A percentile compares a stretch with the other conserved stretches of the same genome.
These are phyloP conservation scores for Hordeum pubiflorum DNA, from an alignment of 202 grass and related monocot genomes.

Conservation along the genomic window DNA sequence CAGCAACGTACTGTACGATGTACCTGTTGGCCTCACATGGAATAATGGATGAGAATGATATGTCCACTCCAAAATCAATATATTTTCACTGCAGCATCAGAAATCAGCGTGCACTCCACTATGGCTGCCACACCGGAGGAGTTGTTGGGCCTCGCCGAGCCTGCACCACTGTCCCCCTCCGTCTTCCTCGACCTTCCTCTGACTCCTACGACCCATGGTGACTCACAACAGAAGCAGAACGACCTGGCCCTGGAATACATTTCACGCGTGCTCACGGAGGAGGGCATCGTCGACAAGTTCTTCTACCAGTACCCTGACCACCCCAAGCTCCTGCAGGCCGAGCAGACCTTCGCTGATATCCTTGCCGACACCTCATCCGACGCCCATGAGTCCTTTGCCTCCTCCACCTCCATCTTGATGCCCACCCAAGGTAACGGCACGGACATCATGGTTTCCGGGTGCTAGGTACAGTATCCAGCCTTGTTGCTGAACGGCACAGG, in stretches of 20 bases:
- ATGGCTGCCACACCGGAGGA: background rate
- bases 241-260: background rate
- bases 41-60: background rate
- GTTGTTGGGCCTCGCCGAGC: background rate
- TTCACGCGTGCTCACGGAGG: background rate
- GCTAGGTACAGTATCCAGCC: background rate
- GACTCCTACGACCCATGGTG: background rate
- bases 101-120: background rate
- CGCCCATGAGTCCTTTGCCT: background rate
- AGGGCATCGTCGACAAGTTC: constrained; percentile 28
- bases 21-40: background rate
- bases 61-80: background rate
- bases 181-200: background rate
- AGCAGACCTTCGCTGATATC: constrained; percentile 34
- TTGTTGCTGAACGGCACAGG: background rate
- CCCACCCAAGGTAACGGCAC: background rate
- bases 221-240: background rate
- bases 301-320: constrained; percentile 27
- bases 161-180: background rate
- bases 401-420: background rate
- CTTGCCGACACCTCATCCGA: background rate
- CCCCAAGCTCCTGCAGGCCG: constrained; percentile 10
- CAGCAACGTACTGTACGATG: background rate
- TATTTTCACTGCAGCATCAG: background rate
- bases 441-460: background rate